phyloP scores from a whole-genome alignment of 2,329 filamentous ascomycete species.

The Falciphora oryzae region DNA sequence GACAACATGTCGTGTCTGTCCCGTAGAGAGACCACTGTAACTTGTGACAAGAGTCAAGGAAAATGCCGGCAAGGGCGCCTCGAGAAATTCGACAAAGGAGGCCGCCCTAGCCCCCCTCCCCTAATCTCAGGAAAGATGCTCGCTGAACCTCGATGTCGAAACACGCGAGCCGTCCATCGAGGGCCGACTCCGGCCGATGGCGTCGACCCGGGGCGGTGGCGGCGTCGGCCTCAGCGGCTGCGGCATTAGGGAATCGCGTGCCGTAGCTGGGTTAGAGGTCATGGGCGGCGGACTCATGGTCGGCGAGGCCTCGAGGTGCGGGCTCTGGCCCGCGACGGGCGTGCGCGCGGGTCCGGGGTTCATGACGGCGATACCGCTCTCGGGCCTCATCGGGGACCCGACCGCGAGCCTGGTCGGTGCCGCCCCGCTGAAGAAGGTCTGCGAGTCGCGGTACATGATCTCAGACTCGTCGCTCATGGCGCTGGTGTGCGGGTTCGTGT shows the following conservation, averaged over 20 bases:
- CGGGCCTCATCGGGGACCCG: constrained; percentile 52
- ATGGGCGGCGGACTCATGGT: neutral
- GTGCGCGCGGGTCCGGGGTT: constrained; percentile 61
- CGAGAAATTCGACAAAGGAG: neutral
- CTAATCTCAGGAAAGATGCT: constrained; percentile 13
- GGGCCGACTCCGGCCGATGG: constrained; percentile 15
- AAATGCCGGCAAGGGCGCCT: neutral
- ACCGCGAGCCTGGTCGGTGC: constrained; percentile 37
- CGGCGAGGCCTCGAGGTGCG: constrained; percentile 32
- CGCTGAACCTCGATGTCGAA: constrained; percentile 19
- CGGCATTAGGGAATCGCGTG: neutral
- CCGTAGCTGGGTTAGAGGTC: neutral
- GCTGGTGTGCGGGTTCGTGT: constrained; percentile 27
- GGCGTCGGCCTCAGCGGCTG: constrained; percentile 2
- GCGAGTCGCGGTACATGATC: constrained; percentile 21
- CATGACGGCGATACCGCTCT: constrained; percentile 55
- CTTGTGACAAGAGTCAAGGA: neutral
- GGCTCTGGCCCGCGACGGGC: constrained; percentile 50
- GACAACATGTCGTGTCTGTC: neutral
- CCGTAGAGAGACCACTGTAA: neutral
- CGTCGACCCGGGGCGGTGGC: constrained; percentile 11
- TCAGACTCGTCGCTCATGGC: constrained; percentile 12
- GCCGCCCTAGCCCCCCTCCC: neutral
- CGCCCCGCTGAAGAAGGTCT: constrained; percentile 19
- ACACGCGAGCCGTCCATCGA: constrained; percentile 17